Evolutionary conservation across 768 basidiomycete genomes (phyloP), one percentile per base, ranked within the genome.

Genomic region (Psilocybe sp.): DNA sequence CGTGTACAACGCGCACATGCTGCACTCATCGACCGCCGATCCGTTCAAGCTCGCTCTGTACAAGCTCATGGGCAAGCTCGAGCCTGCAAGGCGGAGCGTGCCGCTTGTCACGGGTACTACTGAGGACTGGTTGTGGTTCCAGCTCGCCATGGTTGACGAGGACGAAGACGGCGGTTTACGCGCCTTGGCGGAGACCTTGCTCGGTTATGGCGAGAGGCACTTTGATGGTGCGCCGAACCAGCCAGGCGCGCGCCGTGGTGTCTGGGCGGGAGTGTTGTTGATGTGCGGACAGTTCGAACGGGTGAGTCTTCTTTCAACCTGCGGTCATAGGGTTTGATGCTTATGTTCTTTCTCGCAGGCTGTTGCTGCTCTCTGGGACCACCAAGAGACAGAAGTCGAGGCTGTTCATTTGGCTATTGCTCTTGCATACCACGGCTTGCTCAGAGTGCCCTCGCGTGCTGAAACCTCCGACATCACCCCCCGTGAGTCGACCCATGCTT

Each of bases 71-170:
- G 96, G 93, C 39, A 89, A 89, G 59, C 79, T 96, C 46, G 97
- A 99, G 58, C 83, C 92, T 1, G 69, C 80, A 4, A 77, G 89
- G 49, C 79, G 93, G 42, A 87, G 82, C 59, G 85, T 95, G 2
- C 79, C 84, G 5, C 81, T 85, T 36, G 92, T 98, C 4, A 98
- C 94, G 0, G 80, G 80, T 9, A 95, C 94, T 1, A 94, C 92
- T 2, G 97, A 98, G 64, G 97, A 99, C 67, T 99, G 96, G 96
- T 74, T 98, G 33, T 99, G 96, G 96, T 86, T 95, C 74, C 95
- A 99, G 70, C 78, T 98, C 12, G 78, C 86, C 1, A 88, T 98
- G 82, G 89, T 84, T 42, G 89, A 92, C 52, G 89, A 92, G 61
- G 87, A 91, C 28, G 89, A 91, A 56, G 83, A 85, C 48, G 84